A percentile compares a stretch with the other conserved stretches of the same genome.
Evolutionary conservation across 1,284 basidiomycete species (phyloP).

Genomic region (Ustilago lituana): DNA sequence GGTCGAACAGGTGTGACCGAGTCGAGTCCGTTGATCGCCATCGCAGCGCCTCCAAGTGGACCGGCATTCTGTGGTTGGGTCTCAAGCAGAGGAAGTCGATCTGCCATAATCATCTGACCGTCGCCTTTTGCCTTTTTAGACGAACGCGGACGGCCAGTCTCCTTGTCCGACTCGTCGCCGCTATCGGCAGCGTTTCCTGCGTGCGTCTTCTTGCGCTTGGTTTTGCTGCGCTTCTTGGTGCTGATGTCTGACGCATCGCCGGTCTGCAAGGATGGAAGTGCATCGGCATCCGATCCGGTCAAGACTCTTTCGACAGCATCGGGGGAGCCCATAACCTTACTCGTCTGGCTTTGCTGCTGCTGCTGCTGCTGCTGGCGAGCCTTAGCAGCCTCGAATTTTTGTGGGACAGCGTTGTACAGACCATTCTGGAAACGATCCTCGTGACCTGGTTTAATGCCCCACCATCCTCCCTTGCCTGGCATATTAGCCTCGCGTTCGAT

Average conservation of each 20-base stretch:
- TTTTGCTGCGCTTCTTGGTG: conserved; percentile 41
- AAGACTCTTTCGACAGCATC: conserved; percentile 22
- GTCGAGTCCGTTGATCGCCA: conserved; percentile 36
- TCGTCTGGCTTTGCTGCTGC: conserved; percentile 24
- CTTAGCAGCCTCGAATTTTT: conserved; percentile 50
- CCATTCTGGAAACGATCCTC: conserved; percentile 64
- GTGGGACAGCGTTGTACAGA: conserved; percentile 49
- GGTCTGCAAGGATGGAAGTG: conserved; percentile 1
- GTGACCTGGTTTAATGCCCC: conserved; percentile 68
- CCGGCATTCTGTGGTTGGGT: conserved; percentile 32
- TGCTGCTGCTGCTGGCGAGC: conserved; percentile 29
- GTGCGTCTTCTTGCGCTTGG: conserved; percentile 44
- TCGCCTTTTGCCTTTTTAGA: conserved; percentile 30
- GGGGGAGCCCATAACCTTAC: conserved; percentile 21
- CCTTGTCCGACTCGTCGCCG: conserved; percentile 33
- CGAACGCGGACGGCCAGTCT: conserved; percentile 13
- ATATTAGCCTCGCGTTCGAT: conserved; percentile 66
- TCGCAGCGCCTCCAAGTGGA: conserved; percentile 7
- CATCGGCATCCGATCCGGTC: conserved; percentile 6
- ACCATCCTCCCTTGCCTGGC: conserved; percentile 69
- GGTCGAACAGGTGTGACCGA: conserved; percentile 48
- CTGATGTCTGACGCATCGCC: conserved; percentile 12
- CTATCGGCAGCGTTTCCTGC: conserved; percentile 22
- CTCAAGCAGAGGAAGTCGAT: conserved; percentile 45
- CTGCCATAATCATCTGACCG: conserved; percentile 6